Evolutionary conservation across 495 filamentous ascomycete species (phyloP).

Genomic region (Tuber umbilicatum): DNA sequence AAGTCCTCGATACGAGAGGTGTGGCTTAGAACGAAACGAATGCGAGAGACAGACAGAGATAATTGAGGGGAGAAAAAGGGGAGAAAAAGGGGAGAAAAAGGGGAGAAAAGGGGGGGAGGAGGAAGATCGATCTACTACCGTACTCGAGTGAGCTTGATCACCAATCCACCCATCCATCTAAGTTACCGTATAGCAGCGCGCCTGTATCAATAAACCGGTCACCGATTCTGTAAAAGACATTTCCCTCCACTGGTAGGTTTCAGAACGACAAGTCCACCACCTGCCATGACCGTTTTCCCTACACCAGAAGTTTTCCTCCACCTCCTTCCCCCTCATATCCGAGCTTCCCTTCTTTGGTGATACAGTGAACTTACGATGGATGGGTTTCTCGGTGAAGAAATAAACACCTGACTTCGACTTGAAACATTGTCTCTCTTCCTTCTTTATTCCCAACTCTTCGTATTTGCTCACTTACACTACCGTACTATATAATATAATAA

Average conservation of each 20-base stretch:
- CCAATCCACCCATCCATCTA: neutral
- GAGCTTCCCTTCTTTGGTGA: neutral
- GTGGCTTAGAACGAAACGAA: neutral
- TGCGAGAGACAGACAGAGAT: neutral
- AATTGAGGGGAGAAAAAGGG: neutral
- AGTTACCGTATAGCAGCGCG: too few relatives aligned
- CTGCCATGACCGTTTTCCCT: neutral
- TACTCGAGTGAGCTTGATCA: neutral
- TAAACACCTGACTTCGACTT: neutral
- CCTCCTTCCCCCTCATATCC: neutral
- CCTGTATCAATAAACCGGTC: neutral
- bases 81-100: neutral
- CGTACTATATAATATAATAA: neutral
- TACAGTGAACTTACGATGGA: neutral
- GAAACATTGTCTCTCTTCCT: slow-evolving; percentile 3
- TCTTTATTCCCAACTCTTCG: neutral
- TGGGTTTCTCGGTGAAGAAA: neutral
- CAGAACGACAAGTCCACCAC: neutral
- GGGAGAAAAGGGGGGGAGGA: neutral
- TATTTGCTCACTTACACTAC: neutral
- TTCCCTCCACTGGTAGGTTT: neutral
- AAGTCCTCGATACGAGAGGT: neutral
- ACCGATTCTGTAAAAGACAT: neutral
- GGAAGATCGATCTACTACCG: neutral
- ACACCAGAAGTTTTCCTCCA: neutral